Percentiles rank a stretch among this genome's conserved stretches.
These are phyloP conservation scores for Heliocybe sulcata DNA, from an alignment of 1,284 basidiomycete species.

Conservation along the genomic window DNA sequence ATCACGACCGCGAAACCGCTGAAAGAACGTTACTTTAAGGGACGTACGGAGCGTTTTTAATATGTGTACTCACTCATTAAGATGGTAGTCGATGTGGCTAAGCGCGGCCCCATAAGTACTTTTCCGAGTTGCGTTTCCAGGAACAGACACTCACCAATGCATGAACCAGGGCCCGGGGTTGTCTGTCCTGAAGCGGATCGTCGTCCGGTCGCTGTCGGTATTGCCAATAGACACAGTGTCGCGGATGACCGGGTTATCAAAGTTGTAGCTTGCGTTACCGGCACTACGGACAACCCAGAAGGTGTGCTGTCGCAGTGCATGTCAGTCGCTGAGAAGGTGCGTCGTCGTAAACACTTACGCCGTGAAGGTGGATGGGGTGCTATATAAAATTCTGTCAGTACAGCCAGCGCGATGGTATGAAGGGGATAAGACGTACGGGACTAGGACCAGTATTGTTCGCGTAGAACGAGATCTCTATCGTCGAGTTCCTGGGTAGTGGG, in stretches of 20 bases:
- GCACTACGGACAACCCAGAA: slow-evolving; percentile 22
- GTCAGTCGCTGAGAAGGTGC: slow-evolving; percentile 1
- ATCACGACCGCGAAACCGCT: slow-evolving; percentile 4
- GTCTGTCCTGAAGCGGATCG: too few relatives aligned
- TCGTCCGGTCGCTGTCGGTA: slow-evolving; percentile 14
- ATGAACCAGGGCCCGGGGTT: too few relatives aligned
- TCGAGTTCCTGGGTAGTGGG: slow-evolving; percentile 14
- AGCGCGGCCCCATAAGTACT: too few relatives aligned
- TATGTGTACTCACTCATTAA: neutral
- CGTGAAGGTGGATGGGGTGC: slow-evolving; percentile 35
- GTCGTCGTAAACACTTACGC: slow-evolving; percentile 16
- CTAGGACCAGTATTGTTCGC: too few relatives aligned
- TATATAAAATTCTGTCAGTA: too few relatives aligned
- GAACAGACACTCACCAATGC: too few relatives aligned
- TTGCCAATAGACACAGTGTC: slow-evolving; percentile 19
- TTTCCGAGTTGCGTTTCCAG: too few relatives aligned
- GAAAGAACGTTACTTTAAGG: neutral
- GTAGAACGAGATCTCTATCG: too few relatives aligned
- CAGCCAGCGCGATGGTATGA: too few relatives aligned
- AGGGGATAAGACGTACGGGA: too few relatives aligned
- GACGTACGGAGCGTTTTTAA: neutral
- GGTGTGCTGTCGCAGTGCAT: slow-evolving; percentile 13
- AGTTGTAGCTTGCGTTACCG: slow-evolving; percentile 15
- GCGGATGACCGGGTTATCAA: slow-evolving; percentile 14
- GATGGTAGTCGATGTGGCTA: slow-evolving; percentile 6